These are phyloP conservation scores for Lactifluus volemus DNA, from an alignment of 768 basidiomycete species.

Conservation along the genomic window DNA sequence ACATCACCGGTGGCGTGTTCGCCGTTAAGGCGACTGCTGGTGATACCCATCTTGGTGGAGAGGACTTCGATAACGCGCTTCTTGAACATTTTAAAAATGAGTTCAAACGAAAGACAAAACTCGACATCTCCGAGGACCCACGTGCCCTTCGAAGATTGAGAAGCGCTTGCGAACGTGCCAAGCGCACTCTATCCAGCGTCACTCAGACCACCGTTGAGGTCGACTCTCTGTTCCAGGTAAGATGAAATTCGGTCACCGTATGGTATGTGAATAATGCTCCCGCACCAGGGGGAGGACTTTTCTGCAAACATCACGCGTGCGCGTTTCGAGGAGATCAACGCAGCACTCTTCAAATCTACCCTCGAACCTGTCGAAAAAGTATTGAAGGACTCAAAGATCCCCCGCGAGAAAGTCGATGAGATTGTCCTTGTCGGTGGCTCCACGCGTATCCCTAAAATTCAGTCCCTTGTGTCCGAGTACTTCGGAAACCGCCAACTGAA, in stretches of 20 bases:
- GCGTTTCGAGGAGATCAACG: slow-evolving; percentile 99
- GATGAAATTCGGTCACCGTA: slow-evolving; percentile 13
- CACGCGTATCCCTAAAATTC: slow-evolving; percentile 99
- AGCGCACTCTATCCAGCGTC: slow-evolving; percentile 96
- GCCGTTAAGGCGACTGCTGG: slow-evolving; percentile 99
- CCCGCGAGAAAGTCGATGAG: slow-evolving; percentile 95
- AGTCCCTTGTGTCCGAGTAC: slow-evolving; percentile 96
- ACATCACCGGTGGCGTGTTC: slow-evolving; percentile 97
- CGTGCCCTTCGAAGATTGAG: slow-evolving; percentile 94
- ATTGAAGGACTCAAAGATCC: slow-evolving; percentile 97
- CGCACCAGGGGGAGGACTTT: slow-evolving; percentile 84
- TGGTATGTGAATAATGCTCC: slow-evolving; percentile 7
- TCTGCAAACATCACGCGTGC: slow-evolving; percentile 98
- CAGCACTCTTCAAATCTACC: slow-evolving; percentile 89
- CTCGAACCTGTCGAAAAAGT: slow-evolving; percentile 98
- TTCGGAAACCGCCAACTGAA: slow-evolving; percentile 97
- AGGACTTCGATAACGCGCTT: slow-evolving; percentile 98
- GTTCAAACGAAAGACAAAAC: slow-evolving; percentile 96
- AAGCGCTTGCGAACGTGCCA: slow-evolving; percentile 98
- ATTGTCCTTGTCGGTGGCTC: slow-evolving; percentile 99
- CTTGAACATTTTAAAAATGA: slow-evolving; percentile 99
- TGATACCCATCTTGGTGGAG: slow-evolving; percentile 99
- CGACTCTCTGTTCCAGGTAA: slow-evolving; percentile 91
- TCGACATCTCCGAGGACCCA: slow-evolving; percentile 93
- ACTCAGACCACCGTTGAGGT: slow-evolving; percentile 99